Evolutionary conservation across 2,329 filamentous ascomycete species (phyloP), one percentile per base, ranked within the genome.

Genomic region (Curvularia eragrostidis): DNA sequence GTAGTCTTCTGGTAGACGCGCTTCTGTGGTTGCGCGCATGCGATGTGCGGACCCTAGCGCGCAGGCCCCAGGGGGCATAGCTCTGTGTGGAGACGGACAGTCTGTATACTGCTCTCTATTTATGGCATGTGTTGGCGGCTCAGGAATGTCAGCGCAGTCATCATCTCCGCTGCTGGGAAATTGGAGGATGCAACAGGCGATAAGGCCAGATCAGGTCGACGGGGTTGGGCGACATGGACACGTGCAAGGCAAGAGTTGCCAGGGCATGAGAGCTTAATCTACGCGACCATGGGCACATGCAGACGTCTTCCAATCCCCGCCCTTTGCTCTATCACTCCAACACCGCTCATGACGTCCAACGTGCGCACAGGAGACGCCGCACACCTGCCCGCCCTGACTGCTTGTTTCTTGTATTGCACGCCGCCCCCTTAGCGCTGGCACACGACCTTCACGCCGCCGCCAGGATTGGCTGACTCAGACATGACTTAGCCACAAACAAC

Each of bases 221-320:
- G n/a, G 15, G 50, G 46, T 54, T 5, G 4, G 15, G 18, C 34
- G 15, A 36, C 15, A 36, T 7, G 30, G 30, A 10, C 52, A 50
- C 52, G 52, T 55, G 56, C 26, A 15, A 23, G 23, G 13, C 9
- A 26, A 34, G 19, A 19, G 32, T 26, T 52, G 49, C 43, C 54
- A 43, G 30, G 30, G 36, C 34, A 10, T 26, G 30, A 48, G 10
- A 50, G 51, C 51, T 54, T 54, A 48, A 54, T 54, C 44, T 59
- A 59, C 43, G 32, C 47, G 56, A 48, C 43, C 7, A 56, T 44
- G n/a, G n/a, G n/a, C n/a, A n/a, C n/a, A n/a, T n/a, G n/a, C 48
- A 19, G 19, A 18, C 21, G 19, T 44, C 47, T 42, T 52, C 56
- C 56, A 59, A 52, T 59, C 52, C 56, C 43, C 52, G 32, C n/a